Evolutionary conservation across 2,329 filamentous ascomycete genomes (phyloP).

Genomic region (Colletotrichum somersetense): DNA sequence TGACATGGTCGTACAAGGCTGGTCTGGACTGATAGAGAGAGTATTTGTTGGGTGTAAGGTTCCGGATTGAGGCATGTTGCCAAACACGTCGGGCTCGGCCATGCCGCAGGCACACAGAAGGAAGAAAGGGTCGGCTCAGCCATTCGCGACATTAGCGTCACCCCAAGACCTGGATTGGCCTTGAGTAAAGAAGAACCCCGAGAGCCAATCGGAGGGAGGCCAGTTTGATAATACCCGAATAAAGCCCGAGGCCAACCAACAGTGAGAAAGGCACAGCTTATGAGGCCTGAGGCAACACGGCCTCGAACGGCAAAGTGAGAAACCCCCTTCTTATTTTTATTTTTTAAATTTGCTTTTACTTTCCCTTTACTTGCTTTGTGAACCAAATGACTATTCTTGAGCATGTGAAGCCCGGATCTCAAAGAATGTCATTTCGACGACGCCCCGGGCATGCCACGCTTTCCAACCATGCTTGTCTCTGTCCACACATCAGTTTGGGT

Average conservation of each 20-base stretch:
- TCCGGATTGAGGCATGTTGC: neutral
- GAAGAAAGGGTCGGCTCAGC: neutral
- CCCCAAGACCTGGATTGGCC: neutral
- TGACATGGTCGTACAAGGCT: neutral
- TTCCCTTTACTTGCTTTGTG: neutral
- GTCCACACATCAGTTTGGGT: neutral
- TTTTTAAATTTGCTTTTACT: neutral
- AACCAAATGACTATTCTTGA: neutral
- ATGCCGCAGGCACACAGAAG: neutral
- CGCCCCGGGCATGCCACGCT: neutral
- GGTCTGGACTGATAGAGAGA: neutral
- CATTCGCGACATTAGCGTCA: slow-evolving; percentile 5
- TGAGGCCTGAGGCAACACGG: neutral
- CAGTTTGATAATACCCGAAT: slow-evolving; percentile 13
- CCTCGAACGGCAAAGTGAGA: too few species aligned
- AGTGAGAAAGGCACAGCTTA: neutral
- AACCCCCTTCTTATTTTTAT: neutral
- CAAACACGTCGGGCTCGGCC: neutral
- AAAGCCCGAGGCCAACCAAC: slow-evolving; percentile 12
- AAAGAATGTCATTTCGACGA: neutral
- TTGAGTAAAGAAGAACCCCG: neutral
- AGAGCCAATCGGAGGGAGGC: slow-evolving; percentile 22
- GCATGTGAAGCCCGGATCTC: neutral
- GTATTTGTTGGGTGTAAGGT: neutral
- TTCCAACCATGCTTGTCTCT: neutral